These are phyloP conservation scores for Leptographium galeiforme DNA, from an alignment of 2,329 filamentous ascomycete species.

Conservation along the genomic window DNA sequence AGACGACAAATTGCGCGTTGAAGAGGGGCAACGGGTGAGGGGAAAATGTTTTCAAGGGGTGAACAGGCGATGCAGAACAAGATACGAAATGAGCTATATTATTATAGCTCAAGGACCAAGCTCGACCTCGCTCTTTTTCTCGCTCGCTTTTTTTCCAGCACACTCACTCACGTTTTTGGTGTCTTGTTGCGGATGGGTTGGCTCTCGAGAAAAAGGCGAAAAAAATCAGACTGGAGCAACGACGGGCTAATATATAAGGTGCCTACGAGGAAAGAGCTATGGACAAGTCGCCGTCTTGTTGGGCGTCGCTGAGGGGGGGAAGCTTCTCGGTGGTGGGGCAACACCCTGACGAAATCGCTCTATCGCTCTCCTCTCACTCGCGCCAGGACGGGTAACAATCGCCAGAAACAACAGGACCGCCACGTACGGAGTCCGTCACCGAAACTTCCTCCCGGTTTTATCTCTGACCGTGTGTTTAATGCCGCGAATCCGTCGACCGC, in stretches of 20 bases:
- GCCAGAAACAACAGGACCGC: no score
- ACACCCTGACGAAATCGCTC: not conserved
- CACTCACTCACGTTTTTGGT: not conserved
- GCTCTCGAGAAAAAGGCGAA: not conserved
- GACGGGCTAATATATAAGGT: not conserved
- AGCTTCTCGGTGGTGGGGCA: not conserved
- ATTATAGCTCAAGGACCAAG: not conserved
- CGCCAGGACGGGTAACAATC: no score
- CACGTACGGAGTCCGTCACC: no score
- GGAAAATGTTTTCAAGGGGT: not conserved
- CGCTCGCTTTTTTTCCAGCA: not conserved
- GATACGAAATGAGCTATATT: not conserved
- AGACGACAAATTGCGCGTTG: conserved; percentile 4
- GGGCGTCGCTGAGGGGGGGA: not conserved
- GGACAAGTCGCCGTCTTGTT: not conserved
- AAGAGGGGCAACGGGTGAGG: conserved; percentile 9
- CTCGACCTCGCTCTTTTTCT: not conserved
- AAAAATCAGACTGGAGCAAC: not conserved
- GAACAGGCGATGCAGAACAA: not conserved
- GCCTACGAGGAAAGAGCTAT: not conserved
- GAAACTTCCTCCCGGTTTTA: no score
- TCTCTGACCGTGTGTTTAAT: no score
- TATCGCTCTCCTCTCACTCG: no score
- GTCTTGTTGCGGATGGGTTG: not conserved
- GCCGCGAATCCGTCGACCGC: no score